phyloP scores from a whole-genome alignment of 2,329 filamentous ascomycete genomes.

The Diaporthe sp. region DNA sequence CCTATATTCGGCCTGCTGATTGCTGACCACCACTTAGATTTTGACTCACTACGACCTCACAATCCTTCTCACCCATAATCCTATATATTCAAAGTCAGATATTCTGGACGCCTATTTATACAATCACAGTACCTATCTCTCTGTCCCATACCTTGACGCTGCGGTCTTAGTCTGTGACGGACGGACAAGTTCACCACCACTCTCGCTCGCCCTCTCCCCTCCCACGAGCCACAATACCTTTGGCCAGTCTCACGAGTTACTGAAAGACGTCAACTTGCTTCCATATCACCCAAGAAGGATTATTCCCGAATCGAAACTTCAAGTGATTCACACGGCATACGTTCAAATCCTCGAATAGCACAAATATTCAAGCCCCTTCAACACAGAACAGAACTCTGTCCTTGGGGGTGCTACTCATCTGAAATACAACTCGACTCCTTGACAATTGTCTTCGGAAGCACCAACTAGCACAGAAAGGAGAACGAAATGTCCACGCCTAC shows the following conservation, averaged over 20 bases:
- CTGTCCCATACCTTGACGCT: neutral
- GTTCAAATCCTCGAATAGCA: neutral
- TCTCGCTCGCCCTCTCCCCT: too few relatives aligned
- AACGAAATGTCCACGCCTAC: neutral
- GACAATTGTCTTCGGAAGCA: too few relatives aligned
- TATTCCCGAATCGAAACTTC: neutral
- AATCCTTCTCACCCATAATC: neutral
- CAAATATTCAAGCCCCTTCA: neutral
- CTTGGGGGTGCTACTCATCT: too few relatives aligned
- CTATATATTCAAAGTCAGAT: too few relatives aligned
- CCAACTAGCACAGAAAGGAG: neutral
- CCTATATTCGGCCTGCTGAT: neutral
- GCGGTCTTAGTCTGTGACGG: neutral
- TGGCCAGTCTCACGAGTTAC: too few relatives aligned
- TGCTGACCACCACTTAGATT: neutral
- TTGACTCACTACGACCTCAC: neutral
- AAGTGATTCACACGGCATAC: neutral
- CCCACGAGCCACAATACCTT: neutral
- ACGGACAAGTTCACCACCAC: neutral
- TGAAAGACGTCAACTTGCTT: neutral
- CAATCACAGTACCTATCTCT: rapidly evolving
- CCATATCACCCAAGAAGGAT: neutral
- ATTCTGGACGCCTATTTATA: neutral
- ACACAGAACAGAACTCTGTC: neutral
- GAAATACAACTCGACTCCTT: neutral